Base-by-base conservation (phyloP, 495 filamentous ascomycete genomes). In the Massariosphaeria phaeospora region DNA sequence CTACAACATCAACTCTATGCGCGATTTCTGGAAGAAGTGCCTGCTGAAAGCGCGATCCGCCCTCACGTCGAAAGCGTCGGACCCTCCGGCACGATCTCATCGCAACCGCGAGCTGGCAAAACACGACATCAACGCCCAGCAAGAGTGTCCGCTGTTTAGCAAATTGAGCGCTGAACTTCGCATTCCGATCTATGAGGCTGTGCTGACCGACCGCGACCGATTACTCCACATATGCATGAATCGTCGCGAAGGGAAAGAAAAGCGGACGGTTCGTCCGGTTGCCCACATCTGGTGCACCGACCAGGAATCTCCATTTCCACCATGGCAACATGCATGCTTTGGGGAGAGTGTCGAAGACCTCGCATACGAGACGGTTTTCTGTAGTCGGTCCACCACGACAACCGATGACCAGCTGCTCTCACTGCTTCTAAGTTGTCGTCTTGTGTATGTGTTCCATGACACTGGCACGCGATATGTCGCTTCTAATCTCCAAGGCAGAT, bases 141-240 rank as follows among this genome's bases (percentile, higher is more conserved):
- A 25, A 13, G 41, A 8, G 10, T 24, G 41, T 18, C 20, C 17
- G 15, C 48, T 51, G 18, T 51, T 51, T n/a, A 13, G 12, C 4
- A 51, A 24, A 29, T 29, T 51, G 26, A 51, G 48, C 33, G 23
- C 33, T 15, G 48, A 51, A 25, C 48, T 51, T 29, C 33, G 48
- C 13, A 39, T 41, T 30, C 12, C 27, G 8, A 41, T 51, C 18
- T 51, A 51, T 25, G 5, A 24, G 9, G 35, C 33, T 15, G 48
- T 26, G 17, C 33, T 51, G 2, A 33, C 12, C 35, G 34, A 51
- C 30, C 34, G 8, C 20, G 15, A 12, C 11, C 48, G 36, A 20
- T 51, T 40, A 18, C 35, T 51, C 15, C 48, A 51, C 34, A 51
- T 51, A 25, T 27, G 33, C 34, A 25, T 11, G n/a, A 51, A 51